These are phyloP conservation scores for Phytophthora pisi DNA, from an alignment of 352 stramenopile species.

Conservation along the genomic window DNA sequence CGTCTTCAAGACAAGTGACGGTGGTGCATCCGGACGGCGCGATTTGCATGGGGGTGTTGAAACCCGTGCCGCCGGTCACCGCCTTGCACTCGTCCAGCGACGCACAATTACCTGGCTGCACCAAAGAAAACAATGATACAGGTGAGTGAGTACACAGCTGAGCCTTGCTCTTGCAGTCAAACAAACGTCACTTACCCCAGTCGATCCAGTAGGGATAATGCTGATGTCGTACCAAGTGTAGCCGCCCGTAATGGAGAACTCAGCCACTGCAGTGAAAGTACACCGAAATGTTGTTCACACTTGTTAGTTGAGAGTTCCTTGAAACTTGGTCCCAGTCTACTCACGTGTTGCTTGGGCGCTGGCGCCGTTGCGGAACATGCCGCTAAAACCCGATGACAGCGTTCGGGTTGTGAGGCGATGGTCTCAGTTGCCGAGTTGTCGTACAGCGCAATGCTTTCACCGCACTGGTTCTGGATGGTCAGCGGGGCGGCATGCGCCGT, in stretches of 20 bases:
- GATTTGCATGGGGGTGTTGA: conserved; percentile 68
- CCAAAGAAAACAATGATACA: neutral
- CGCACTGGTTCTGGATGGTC: conserved; percentile 57
- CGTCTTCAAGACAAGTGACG: conserved; percentile 46
- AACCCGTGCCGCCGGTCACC: conserved; percentile 50
- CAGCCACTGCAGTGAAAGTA: conserved; percentile 35
- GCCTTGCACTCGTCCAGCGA: conserved; percentile 49
- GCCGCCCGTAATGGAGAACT: conserved; percentile 44
- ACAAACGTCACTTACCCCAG: conserved; percentile 24
- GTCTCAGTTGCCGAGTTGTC: conserved; percentile 55
- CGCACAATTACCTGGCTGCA: conserved; percentile 35
- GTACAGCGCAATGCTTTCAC: conserved; percentile 49
- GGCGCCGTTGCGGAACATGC: conserved; percentile 60
- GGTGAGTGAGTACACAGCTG: neutral
- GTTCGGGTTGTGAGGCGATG: conserved; percentile 41
- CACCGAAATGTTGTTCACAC: neutral
- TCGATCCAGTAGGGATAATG: conserved; percentile 48
- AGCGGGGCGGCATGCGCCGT: conserved; percentile 30
- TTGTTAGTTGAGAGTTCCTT: neutral
- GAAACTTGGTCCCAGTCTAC: conserved; percentile 12
- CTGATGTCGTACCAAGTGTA: conserved; percentile 61
- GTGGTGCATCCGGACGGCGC: conserved; percentile 42
- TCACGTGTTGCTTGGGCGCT: conserved; percentile 46
- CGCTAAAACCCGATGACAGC: conserved; percentile 43
- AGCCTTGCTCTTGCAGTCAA: neutral